Conservation (phyloP, 2,329 filamentous ascomycete genomes). For the Helicocarpus griseus region DNA sequence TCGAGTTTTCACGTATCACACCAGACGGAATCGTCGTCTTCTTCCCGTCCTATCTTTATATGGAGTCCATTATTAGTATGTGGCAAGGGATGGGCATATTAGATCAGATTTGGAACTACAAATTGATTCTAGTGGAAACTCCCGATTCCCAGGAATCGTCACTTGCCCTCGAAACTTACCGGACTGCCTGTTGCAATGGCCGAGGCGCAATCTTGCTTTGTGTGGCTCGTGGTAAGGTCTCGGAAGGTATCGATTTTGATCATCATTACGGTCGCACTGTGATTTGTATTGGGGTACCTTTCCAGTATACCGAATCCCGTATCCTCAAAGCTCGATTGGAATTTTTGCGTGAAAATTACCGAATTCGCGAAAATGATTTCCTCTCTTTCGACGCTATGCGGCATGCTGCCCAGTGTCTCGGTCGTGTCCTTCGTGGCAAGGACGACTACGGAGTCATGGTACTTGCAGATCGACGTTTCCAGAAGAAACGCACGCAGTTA, state of each 20-base stretch:
- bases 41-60: constrained; percentile 96
- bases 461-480: constrained; percentile 83
- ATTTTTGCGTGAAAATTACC: constrained; percentile 93
- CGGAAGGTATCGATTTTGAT: constrained; percentile 97
- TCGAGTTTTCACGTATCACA: constrained; percentile 91
- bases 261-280: constrained; percentile 96
- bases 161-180: constrained; percentile 88
- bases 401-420: constrained; percentile 93
- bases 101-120: constrained; percentile 98
- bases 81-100: constrained; percentile 99
- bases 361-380: constrained; percentile 95
- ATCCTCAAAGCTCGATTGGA: constrained; percentile 93
- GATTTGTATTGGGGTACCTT: constrained; percentile 91
- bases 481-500: constrained; percentile 80
- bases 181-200: constrained; percentile 94
- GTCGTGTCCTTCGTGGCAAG: constrained; percentile 87
- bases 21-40: constrained; percentile 98
- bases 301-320: constrained; percentile 96
- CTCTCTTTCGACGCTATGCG: constrained; percentile 98
- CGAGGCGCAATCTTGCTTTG: constrained; percentile 87
- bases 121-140: constrained; percentile 94
- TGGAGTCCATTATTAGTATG: constrained; percentile 98
- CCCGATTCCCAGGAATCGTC: constrained; percentile 96
- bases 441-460: constrained; percentile 99
- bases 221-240: constrained; percentile 93